These are phyloP conservation scores for Harrya chromipes DNA, from an alignment of 768 basidiomycete species.

Conservation along the genomic window DNA sequence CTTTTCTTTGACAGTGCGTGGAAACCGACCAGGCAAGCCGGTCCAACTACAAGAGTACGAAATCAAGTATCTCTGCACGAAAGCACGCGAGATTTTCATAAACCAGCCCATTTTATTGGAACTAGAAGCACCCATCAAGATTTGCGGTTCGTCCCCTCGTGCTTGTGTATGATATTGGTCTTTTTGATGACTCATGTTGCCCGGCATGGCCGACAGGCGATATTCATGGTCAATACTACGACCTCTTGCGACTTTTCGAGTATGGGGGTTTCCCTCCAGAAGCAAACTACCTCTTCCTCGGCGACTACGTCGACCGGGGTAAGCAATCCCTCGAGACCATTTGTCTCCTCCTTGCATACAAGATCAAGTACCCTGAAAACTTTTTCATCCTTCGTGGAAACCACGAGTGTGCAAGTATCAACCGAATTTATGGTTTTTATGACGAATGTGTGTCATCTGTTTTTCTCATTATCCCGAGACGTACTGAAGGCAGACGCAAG, in stretches of 20 bases:
- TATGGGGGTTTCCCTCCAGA: constrained; percentile 99
- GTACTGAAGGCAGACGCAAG: constrained; percentile 41
- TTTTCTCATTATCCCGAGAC: background rate
- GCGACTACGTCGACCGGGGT: constrained; percentile 98
- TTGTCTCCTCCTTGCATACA: constrained; percentile 97
- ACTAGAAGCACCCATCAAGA: constrained; percentile 99
- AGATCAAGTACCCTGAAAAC: constrained; percentile 99
- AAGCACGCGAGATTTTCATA: constrained; percentile 98
- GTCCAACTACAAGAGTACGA: constrained; percentile 98
- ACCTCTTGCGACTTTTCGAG: constrained; percentile 95
- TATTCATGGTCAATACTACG: constrained; percentile 99
- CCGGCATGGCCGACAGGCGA: constrained; percentile 59
- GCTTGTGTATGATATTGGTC: constrained; percentile 1
- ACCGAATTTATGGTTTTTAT: constrained; percentile 99
- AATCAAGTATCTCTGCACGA: constrained; percentile 98
- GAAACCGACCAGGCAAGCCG: constrained; percentile 97
- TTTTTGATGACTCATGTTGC: constrained; percentile 22
- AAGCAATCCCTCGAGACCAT: constrained; percentile 99
- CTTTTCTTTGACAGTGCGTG: constrained; percentile 66
- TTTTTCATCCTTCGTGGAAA: constrained; percentile 99
- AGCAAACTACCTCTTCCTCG: constrained; percentile 99
- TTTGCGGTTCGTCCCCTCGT: constrained; percentile 71
- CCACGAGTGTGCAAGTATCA: constrained; percentile 99
- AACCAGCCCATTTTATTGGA: constrained; percentile 97
- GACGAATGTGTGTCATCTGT: constrained; percentile 82